Conservation (phyloP, 2,329 filamentous ascomycete species). For the Penicillium sp. region DNA sequence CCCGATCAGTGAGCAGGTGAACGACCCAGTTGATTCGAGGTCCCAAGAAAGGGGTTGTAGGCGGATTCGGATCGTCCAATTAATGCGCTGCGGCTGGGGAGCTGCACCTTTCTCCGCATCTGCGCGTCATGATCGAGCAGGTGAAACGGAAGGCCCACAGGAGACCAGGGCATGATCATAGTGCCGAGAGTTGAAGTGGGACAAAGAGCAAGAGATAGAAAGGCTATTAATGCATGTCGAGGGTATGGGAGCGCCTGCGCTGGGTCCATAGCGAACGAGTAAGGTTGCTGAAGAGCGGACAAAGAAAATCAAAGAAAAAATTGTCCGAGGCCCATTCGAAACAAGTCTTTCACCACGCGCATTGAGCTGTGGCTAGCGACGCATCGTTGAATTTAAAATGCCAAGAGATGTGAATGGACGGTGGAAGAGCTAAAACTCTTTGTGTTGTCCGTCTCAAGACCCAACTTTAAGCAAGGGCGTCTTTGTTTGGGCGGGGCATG, state of each 20-base stretch:
- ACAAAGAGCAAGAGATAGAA: constrained; percentile 11
- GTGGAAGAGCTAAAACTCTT: neutral
- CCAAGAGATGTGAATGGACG: neutral
- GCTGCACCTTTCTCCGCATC: constrained; percentile 18
- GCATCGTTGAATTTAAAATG: neutral
- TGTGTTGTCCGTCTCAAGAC: neutral
- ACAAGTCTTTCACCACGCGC: neutral
- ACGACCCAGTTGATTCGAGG: constrained; percentile 9
- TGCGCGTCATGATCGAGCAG: constrained; percentile 12
- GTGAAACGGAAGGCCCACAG: constrained; percentile 7
- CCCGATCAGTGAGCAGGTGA: constrained; percentile 10
- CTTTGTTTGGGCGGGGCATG: neutral
- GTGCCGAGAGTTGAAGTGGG: constrained; percentile 6
- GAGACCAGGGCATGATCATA: neutral
- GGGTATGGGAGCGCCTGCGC: constrained; percentile 19
- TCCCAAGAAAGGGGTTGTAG: neutral
- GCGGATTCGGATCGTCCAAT: constrained; percentile 10
- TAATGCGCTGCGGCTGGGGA: constrained; percentile 3
- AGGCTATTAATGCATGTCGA: constrained; percentile 18
- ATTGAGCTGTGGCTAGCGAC: neutral
- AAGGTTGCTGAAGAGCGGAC: constrained; percentile 8
- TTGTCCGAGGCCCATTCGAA: neutral
- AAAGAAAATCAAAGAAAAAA: neutral
- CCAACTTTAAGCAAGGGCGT: neutral
- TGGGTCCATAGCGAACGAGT: constrained; percentile 6